Evolutionary conservation across 2,329 filamentous ascomycete genomes (phyloP).

Genomic region (Hypoxylon sp.): DNA sequence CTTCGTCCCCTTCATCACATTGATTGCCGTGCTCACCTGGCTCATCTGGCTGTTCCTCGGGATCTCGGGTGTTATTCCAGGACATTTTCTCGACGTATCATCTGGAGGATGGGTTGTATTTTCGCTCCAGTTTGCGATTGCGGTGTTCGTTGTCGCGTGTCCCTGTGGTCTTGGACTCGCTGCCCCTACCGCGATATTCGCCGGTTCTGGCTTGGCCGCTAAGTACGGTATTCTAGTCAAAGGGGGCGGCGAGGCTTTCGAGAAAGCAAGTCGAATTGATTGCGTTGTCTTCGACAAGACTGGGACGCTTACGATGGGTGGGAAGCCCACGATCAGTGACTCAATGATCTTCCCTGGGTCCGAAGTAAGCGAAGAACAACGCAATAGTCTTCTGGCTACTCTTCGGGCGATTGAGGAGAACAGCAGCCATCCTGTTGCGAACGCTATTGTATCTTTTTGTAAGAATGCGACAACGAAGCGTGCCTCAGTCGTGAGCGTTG

Average conservation of each 20-base stretch:
- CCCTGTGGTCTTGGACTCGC: constrained; percentile 86
- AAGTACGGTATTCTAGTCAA: constrained; percentile 85
- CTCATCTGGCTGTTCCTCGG: constrained; percentile 77
- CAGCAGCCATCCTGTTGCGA: constrained; percentile 81
- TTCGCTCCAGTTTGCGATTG: constrained; percentile 84
- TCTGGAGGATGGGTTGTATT: constrained; percentile 77
- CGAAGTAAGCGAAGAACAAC: constrained; percentile 40
- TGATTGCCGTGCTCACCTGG: constrained; percentile 79
- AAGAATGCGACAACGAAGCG: constrained; percentile 51
- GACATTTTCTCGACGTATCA: constrained; percentile 65
- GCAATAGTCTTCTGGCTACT: constrained; percentile 60
- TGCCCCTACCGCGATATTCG: constrained; percentile 88
- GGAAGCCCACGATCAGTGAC: constrained; percentile 77
- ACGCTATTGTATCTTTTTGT: constrained; percentile 76
- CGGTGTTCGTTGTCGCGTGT: constrained; percentile 88
- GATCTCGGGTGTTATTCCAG: constrained; percentile 67
- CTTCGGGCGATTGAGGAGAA: constrained; percentile 74
- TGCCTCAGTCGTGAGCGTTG: constrained; percentile 58
- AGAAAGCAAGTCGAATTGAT: constrained; percentile 82
- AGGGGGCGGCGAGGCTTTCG: constrained; percentile 86
- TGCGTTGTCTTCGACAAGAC: constrained; percentile 92
- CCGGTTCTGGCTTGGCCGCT: constrained; percentile 83
- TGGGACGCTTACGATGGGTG: constrained; percentile 81
- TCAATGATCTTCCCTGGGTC: constrained; percentile 56
- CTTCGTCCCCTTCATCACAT: constrained; percentile 79